Percentiles rank a stretch among this genome's conserved stretches.
Evolutionary conservation across 768 basidiomycete species (phyloP).

Genomic region (Tylopilus rubrobrunneus): DNA sequence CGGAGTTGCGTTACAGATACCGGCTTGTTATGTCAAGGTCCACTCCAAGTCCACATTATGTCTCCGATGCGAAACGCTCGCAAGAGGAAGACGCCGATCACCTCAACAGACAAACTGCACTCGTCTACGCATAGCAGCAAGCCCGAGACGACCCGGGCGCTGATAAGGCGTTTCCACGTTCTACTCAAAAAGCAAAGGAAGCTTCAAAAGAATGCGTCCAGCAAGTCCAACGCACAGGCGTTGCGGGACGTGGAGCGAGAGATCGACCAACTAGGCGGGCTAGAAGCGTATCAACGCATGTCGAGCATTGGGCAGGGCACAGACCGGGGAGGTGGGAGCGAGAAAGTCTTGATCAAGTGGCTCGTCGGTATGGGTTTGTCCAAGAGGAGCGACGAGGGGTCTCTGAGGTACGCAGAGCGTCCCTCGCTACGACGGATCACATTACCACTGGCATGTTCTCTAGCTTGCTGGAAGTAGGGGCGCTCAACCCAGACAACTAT

Average conservation of each 20-base stretch:
- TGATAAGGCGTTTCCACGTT: slow-evolving; percentile 80
- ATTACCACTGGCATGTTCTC: background rate
- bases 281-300: slow-evolving; percentile 79
- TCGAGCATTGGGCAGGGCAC: slow-evolving; percentile 75
- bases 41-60: background rate
- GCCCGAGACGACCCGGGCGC: slow-evolving; percentile 58
- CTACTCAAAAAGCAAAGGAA: slow-evolving; percentile 67
- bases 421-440: background rate
- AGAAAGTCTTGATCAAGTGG: slow-evolving; percentile 76
- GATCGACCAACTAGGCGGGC: slow-evolving; percentile 69
- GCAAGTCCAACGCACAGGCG: slow-evolving; percentile 23
- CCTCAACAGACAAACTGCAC: slow-evolving; percentile 17
- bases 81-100: slow-evolving; percentile 47
- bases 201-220: slow-evolving; percentile 36
- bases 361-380: slow-evolving; percentile 49
- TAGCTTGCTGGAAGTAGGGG: slow-evolving; percentile 87
- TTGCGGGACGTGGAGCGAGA: slow-evolving; percentile 54
- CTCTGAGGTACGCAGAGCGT: slow-evolving; percentile 30
- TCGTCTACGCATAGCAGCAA: slow-evolving; percentile 34
- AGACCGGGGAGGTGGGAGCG: slow-evolving; percentile 86
- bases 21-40: no score
- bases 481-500: slow-evolving; percentile 83
- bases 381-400: slow-evolving; percentile 21
- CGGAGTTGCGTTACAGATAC: no score
- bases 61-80: slow-evolving; percentile 32